A percentile compares a stretch with the other conserved stretches of the same genome.
Evolutionary conservation across 2,329 filamentous ascomycete genomes (phyloP).

Genomic region (Albophoma yamanashiensis): DNA sequence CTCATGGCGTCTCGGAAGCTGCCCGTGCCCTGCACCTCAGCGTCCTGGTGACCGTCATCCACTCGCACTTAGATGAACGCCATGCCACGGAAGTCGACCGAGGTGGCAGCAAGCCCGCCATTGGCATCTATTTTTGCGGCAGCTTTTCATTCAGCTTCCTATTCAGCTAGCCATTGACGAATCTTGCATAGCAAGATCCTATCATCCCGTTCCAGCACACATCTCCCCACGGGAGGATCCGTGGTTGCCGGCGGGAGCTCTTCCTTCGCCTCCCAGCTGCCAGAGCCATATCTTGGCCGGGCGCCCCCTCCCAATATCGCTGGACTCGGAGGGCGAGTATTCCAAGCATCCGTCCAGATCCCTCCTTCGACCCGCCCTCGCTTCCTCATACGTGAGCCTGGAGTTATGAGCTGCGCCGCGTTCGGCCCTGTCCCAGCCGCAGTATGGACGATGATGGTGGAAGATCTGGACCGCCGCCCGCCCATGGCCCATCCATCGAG

Average conservation of each 20-base stretch:
- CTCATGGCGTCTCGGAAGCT: constrained; percentile 3
- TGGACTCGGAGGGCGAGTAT: background rate
- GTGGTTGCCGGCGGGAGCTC: background rate
- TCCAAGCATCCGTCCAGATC: too few relatives aligned
- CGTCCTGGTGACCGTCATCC: background rate
- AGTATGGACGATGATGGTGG: background rate
- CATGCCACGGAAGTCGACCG: constrained; percentile 7
- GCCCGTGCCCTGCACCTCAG: constrained; percentile 3
- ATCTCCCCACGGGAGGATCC: background rate
- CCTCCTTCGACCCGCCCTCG: background rate
- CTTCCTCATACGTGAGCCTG: background rate
- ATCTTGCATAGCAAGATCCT: background rate
- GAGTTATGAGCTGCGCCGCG: background rate
- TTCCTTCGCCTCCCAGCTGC: background rate
- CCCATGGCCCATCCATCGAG: background rate
- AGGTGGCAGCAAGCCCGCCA: background rate
- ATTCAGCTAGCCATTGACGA: background rate
- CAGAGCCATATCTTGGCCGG: background rate
- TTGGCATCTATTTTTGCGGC: background rate
- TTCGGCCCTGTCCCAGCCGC: background rate
- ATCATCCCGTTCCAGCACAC: background rate
- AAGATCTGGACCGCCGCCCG: background rate
- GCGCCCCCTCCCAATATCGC: background rate
- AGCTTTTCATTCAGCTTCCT: background rate
- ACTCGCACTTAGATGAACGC: background rate